Evolutionary conservation across 176 grass and related monocot genomes (phyloP).

Genomic region (Phoenix roebelenii): DNA sequence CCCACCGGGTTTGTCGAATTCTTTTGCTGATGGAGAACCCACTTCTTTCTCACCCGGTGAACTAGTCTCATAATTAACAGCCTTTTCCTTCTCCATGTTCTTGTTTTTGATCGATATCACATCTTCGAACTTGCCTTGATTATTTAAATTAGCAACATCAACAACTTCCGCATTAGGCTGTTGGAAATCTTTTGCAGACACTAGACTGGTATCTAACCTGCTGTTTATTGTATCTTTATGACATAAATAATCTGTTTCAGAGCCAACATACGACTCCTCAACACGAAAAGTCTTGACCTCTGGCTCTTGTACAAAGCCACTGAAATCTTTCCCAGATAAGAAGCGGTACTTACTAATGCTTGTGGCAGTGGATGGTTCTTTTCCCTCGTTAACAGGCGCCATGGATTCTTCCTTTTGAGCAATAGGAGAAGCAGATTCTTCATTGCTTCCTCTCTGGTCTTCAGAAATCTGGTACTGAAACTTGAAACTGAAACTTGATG

Average conservation of each 20-base stretch:
- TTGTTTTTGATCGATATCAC: conserved; percentile 4
- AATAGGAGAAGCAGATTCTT: too few species aligned
- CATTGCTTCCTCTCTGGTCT: neutral
- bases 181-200: conserved; percentile 9
- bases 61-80: conserved; percentile 1
- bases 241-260: neutral
- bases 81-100: too few species aligned
- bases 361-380: conserved; percentile 6
- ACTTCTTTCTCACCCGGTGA: conserved; percentile 9
- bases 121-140: conserved; percentile 6
- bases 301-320: conserved; percentile 52
- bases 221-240: neutral
- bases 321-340: conserved; percentile 61
- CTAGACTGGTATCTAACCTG: neutral
- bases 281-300: conserved; percentile 59
- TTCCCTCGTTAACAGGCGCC: neutral
- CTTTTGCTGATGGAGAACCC: too few species aligned
- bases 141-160: neutral
- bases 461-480: conserved; percentile 47
- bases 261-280: conserved; percentile 35
- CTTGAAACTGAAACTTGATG: conserved; percentile 51
- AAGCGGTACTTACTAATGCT: conserved; percentile 49
- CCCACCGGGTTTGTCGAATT: too few species aligned
- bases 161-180: conserved; percentile 4
- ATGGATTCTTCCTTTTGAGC: neutral